A percentile compares a stretch with the other conserved stretches of the same genome.
Conservation (phyloP, 306 rosid species). For the Spatholobus suberectus region DNA sequence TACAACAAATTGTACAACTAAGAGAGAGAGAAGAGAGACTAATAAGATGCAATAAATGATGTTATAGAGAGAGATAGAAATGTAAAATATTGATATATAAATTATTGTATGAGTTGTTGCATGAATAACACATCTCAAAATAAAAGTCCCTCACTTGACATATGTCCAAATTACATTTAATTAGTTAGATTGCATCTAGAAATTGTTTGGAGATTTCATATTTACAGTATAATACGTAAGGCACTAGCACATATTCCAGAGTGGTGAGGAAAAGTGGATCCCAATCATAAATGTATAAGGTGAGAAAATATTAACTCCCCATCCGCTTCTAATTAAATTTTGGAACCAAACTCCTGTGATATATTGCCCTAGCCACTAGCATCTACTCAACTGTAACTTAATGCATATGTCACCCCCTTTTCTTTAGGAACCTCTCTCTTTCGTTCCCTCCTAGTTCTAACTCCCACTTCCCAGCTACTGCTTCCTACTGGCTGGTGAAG, state of each 20-base stretch:
- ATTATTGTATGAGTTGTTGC: no score
- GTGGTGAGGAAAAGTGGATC: constrained; percentile 7
- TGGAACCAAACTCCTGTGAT: constrained; percentile 43
- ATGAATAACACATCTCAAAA: no score
- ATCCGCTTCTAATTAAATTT: constrained; percentile 40
- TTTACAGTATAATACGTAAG: no score
- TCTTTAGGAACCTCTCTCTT: background rate
- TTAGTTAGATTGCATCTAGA: no score
- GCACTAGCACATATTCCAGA: background rate
- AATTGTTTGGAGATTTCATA: background rate
- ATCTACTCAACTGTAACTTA: background rate
- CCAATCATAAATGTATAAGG: constrained; percentile 39
- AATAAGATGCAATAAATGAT: no score
- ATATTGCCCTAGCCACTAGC: background rate
- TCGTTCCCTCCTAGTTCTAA: background rate
- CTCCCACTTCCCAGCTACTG: background rate
- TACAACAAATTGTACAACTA: no score
- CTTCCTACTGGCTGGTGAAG: background rate
- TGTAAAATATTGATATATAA: no score
- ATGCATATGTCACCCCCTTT: constrained; percentile 1
- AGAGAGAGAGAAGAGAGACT: no score
- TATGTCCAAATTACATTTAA: no score
- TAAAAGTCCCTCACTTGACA: no score
- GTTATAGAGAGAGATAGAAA: no score
- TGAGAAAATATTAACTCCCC: constrained; percentile 42